These are phyloP conservation scores for Phragmites australis DNA, from an alignment of 176 grass and related monocot species.

Conservation along the genomic window DNA sequence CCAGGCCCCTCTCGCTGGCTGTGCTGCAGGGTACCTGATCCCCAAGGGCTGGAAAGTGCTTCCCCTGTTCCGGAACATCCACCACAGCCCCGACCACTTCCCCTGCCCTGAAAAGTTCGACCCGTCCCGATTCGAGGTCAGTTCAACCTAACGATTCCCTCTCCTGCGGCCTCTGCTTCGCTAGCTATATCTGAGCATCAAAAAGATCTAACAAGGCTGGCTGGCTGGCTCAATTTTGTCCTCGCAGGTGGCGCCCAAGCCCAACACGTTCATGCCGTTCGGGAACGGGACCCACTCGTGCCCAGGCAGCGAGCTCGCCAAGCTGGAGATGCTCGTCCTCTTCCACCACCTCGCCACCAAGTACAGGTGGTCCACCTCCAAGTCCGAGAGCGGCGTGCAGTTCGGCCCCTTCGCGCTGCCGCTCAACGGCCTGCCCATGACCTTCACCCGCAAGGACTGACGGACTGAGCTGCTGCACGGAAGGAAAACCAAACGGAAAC, in stretches of 20 bases:
- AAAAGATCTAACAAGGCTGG: background rate
- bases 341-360: conserved; percentile 94
- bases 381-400: conserved; percentile 85
- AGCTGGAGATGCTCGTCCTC: conserved; percentile 96
- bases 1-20: background rate
- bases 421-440: conserved; percentile 83
- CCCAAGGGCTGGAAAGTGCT: conserved; percentile 99
- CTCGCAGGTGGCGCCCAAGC: conserved; percentile 79
- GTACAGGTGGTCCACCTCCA: conserved; percentile 78
- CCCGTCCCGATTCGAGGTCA: conserved; percentile 92
- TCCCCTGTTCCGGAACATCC: conserved; percentile 97
- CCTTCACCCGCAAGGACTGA: conserved; percentile 56
- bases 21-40: conserved; percentile 85
- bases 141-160: background rate
- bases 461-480: background rate
- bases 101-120: conserved; percentile 89
- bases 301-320: conserved; percentile 96
- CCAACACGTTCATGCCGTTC: conserved; percentile 97
- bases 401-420: conserved; percentile 87
- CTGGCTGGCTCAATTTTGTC: background rate
- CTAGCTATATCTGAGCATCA: background rate
- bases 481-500: background rate
- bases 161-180: background rate
- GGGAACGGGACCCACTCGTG: conserved; percentile 98
- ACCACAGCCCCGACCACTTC: conserved; percentile 90